A percentile compares a stretch with the other conserved stretches of the same genome.
These are phyloP conservation scores for Pezizomycotina sp. DNA, from an alignment of 2,329 filamentous ascomycete genomes.

Conservation along the genomic window DNA sequence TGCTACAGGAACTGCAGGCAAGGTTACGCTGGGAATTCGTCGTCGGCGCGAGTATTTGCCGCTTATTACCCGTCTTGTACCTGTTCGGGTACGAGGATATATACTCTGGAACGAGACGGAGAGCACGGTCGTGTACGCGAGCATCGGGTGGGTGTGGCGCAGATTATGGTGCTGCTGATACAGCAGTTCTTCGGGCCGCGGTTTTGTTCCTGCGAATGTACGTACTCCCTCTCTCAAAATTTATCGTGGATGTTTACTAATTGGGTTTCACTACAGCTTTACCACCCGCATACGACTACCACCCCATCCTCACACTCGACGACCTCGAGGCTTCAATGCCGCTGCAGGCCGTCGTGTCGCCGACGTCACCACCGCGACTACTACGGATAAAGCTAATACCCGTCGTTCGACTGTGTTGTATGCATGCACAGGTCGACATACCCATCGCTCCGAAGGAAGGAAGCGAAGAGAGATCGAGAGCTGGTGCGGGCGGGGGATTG, in stretches of 20 bases:
- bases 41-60: slow-evolving; percentile 61
- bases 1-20: slow-evolving; percentile 23
- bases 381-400: slow-evolving; percentile 33
- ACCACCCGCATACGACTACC: slow-evolving; percentile 67
- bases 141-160: slow-evolving; percentile 75
- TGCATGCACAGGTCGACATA: slow-evolving; percentile 87
- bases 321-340: slow-evolving; percentile 46
- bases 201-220: slow-evolving; percentile 57
- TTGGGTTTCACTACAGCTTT: slow-evolving; percentile 8
- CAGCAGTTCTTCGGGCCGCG: slow-evolving; percentile 78
- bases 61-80: slow-evolving; percentile 66
- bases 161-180: slow-evolving; percentile 58
- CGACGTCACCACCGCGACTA: slow-evolving; percentile 27
- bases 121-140: slow-evolving; percentile 43
- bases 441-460: slow-evolving; percentile 51
- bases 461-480: slow-evolving; percentile 27
- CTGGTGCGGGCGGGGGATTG: slow-evolving; percentile 45
- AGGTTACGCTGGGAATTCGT: slow-evolving; percentile 86
- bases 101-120: slow-evolving; percentile 63
- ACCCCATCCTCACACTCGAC: slow-evolving; percentile 72
- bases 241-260: background rate
- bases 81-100: slow-evolving; percentile 61
- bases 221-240: slow-evolving; percentile 1
- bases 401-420: slow-evolving; percentile 77
- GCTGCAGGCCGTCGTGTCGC: slow-evolving; percentile 28